A percentile compares a stretch with the other conserved stretches of the same genome.
Evolutionary conservation across 2,329 filamentous ascomycete species (phyloP).

Genomic region (Aspergillus ustus): DNA sequence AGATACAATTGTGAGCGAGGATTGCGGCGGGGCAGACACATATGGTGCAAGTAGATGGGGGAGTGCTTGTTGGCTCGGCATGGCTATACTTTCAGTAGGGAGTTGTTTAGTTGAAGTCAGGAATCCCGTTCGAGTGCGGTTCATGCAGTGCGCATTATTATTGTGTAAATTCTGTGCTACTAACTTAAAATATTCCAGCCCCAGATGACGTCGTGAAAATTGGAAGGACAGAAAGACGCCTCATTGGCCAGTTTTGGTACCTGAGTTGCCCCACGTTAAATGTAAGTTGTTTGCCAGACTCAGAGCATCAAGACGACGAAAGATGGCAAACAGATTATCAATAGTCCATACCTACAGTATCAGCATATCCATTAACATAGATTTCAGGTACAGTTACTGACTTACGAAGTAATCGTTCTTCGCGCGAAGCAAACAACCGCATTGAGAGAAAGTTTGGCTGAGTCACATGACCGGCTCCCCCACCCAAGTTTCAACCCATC

Average conservation of each 20-base stretch:
- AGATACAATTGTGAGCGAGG: slow-evolving; percentile 49
- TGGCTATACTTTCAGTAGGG: slow-evolving; percentile 21
- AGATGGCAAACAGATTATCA: too few relatives aligned
- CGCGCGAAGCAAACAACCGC: neutral
- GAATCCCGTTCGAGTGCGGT: neutral
- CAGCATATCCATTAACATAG: neutral
- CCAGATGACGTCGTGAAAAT: slow-evolving; percentile 17
- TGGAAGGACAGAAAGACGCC: neutral
- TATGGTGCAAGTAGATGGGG: slow-evolving; percentile 46
- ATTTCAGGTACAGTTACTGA: neutral
- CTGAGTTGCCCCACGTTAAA: slow-evolving; percentile 11
- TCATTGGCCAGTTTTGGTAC: slow-evolving; percentile 10
- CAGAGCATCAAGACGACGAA: neutral
- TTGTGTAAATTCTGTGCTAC: neutral
- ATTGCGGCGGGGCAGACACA: slow-evolving; percentile 38
- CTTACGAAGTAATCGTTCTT: neutral
- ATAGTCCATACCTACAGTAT: too few relatives aligned
- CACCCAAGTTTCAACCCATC: slow-evolving; percentile 6
- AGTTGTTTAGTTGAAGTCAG: neutral
- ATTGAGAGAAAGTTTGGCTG: slow-evolving; percentile 26
- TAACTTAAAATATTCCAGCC: slow-evolving; percentile 4
- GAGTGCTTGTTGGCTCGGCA: slow-evolving; percentile 47
- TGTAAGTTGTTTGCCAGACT: neutral
- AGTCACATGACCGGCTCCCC: slow-evolving; percentile 36
- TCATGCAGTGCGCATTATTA: too few relatives aligned